A percentile compares a stretch with the other conserved stretches of the same genome.
phyloP scores from a whole-genome alignment of 2,329 filamentous ascomycete species.

The Phoma sp. region DNA sequence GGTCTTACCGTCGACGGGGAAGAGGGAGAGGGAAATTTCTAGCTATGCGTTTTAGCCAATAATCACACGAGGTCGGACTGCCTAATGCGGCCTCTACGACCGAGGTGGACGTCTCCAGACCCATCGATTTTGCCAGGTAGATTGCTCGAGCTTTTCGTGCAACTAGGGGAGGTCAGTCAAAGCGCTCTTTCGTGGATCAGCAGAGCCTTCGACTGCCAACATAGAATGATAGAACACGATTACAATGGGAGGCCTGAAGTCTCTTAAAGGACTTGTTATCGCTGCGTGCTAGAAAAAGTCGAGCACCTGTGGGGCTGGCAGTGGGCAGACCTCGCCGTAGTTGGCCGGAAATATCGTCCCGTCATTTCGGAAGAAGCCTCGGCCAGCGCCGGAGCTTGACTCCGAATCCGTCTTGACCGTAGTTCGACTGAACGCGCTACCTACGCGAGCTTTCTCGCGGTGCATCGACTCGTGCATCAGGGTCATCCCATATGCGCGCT shows the following conservation, averaged over 20 bases:
- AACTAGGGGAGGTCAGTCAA: background rate
- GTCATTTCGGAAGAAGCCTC: background rate
- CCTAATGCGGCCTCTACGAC: conserved; percentile 2
- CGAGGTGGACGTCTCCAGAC: conserved; percentile 8
- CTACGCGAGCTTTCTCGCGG: background rate
- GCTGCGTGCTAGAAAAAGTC: background rate
- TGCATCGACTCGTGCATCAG: background rate
- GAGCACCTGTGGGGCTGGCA: background rate
- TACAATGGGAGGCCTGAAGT: background rate
- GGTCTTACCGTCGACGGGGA: too few relatives aligned
- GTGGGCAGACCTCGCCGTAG: conserved; percentile 2
- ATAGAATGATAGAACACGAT: background rate
- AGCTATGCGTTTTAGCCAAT: conserved; percentile 1
- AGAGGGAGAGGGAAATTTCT: conserved; percentile 10
- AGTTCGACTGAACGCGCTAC: background rate
- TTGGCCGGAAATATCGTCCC: background rate
- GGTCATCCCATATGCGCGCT: background rate
- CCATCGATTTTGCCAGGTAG: conserved; percentile 7
- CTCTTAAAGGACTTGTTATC: background rate
- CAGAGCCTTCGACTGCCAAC: background rate
- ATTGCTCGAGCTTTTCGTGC: conserved; percentile 3
- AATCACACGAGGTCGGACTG: background rate
- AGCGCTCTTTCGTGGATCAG: background rate
- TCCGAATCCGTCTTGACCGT: conserved; percentile 4
- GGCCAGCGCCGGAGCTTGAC: background rate